Conservation (phyloP, 352 stramenopile species). For the Saprolegnia diclina region DNA sequence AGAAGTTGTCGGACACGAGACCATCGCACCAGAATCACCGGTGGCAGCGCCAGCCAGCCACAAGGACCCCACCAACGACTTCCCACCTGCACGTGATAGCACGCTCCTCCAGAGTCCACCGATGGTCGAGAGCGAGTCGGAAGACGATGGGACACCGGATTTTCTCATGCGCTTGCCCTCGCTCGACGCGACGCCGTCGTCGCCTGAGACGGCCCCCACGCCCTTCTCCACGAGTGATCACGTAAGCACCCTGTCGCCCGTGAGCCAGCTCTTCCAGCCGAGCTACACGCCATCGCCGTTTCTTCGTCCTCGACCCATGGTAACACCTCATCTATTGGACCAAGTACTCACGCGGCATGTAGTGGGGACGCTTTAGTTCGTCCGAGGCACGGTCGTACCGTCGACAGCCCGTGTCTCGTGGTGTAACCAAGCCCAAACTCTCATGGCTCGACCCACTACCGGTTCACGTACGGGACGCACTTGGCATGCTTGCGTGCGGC, state of each 20-base stretch:
- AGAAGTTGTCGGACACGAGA: no score
- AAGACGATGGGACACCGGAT: not conserved
- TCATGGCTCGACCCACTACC: constrained; percentile 8
- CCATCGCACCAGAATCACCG: no score
- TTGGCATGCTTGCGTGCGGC: constrained; percentile 57
- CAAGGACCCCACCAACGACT: no score
- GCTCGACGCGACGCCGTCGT: not conserved
- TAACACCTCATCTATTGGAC: not conserved
- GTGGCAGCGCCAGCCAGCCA: no score
- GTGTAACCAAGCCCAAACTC: not conserved
- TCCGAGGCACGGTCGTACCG: not conserved
- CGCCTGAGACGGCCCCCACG: not conserved
- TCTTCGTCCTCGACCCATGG: not conserved
- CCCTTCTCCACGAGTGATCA: not conserved
- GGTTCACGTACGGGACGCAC: constrained; percentile 37
- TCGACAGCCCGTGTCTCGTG: not conserved
- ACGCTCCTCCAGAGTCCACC: no score
- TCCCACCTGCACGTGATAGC: no score
- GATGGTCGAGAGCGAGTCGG: not conserved
- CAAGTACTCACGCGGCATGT: not conserved
- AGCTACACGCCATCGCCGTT: not conserved
- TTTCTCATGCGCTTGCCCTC: not conserved
- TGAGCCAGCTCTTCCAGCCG: not conserved
- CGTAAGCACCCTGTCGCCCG: not conserved
- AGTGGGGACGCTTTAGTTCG: not conserved